Evolutionary conservation across 179 eudicot species (phyloP), one percentile per base, ranked within the genome.

Genomic region (Pouteria campechiana): DNA sequence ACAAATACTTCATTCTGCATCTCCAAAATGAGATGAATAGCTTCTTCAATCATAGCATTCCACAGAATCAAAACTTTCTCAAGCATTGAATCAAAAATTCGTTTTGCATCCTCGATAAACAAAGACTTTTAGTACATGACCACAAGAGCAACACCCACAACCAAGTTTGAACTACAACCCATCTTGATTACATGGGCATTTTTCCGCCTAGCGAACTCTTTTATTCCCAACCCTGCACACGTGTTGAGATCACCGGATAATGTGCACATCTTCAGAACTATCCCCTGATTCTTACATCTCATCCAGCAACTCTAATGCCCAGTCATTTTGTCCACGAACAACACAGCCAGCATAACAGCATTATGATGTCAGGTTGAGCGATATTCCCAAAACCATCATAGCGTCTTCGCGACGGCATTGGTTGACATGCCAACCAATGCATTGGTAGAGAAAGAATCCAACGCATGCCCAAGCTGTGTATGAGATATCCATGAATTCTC

Each of bases 391-490:
- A 87, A 35, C 39, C 83, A 24, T 46, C 27, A 24, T 52, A 2
- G 85, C 74, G 49, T 69, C 78, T 25, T 40, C 49, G 20, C 67
- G 57, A 35, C 83, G 17, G 18, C 66, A 73, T 87, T 83, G 19
- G 87, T 70, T 46, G 83, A 87, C 96, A 87, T 87, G 66, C 83
- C 83, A 41, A 87, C 72, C 21, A 87, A 90, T 41, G 96, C 90
- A 60, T 76, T 87, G 27, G 62, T 61, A 0, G 96, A 78, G 67
- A 64, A 87, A 9, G 72, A 83, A 70, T 87, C 90, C 28, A 49
- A 58, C 63, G 68, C 65, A 41, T 74, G 70, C 5, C 90, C 96
- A 16, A 74, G 82, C 64, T 83, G 83, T n/a, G n/a, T 41, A 83
- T 51, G 18, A 87, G 34, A 44, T 69, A 67, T 45, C 81, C 86